A percentile compares a stretch with the other conserved stretches of the same genome.
Conservation (phyloP, 169 alveolate species). For the Plasmodium coatneyi region DNA sequence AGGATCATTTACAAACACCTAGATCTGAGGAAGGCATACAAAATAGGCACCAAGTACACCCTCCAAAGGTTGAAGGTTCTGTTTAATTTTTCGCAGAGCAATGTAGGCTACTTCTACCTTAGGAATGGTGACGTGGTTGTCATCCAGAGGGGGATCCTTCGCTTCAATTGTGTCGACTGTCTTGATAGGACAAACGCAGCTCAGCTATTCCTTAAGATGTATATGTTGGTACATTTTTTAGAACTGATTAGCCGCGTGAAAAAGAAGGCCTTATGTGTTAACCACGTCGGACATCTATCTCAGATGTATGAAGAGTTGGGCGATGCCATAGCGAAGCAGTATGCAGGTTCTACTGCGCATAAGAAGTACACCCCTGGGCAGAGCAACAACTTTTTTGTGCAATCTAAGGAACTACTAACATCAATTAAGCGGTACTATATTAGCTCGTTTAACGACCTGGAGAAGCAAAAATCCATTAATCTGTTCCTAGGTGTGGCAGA, state of each 20-base stretch:
- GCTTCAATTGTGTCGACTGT: slow-evolving; percentile 98
- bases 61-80: slow-evolving; percentile 73
- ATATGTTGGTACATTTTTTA: slow-evolving; percentile 71
- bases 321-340: slow-evolving; percentile 83
- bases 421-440: slow-evolving; percentile 79
- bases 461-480: slow-evolving; percentile 79
- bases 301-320: slow-evolving; percentile 81
- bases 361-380: slow-evolving; percentile 80
- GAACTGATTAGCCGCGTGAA: slow-evolving; percentile 44
- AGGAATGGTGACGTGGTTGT: background rate
- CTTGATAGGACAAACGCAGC: slow-evolving; percentile 98
- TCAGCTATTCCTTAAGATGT: slow-evolving; percentile 75
- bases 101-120: slow-evolving; percentile 69
- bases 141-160: slow-evolving; percentile 93
- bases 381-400: slow-evolving; percentile 72
- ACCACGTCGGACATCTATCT: slow-evolving; percentile 62
- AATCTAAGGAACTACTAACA: slow-evolving; percentile 81
- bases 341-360: slow-evolving; percentile 86
- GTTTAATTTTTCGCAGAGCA: slow-evolving; percentile 24
- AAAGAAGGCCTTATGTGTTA: slow-evolving; percentile 27
- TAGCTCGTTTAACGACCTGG: slow-evolving; percentile 82
- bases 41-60: slow-evolving; percentile 61
- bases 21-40: slow-evolving; percentile 75
- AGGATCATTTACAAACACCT: slow-evolving; percentile 71
- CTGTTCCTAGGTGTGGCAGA: slow-evolving; percentile 77